Conservation (phyloP, 2,329 filamentous ascomycete genomes). For the Ceratocystis colombiana region DNA sequence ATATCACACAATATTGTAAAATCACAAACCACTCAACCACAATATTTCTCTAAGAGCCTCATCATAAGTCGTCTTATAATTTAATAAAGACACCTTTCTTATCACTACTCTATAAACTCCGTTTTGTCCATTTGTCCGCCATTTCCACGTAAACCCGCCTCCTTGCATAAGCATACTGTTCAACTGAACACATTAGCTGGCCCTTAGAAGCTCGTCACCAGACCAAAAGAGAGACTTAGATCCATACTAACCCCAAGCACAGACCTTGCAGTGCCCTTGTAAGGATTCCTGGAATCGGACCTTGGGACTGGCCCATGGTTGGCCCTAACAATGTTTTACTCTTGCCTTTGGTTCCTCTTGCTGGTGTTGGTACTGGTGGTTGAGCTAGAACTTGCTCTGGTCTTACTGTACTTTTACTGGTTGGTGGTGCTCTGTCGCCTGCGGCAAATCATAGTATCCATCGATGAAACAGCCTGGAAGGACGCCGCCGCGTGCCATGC, state of each 20-base stretch:
- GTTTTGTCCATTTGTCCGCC: too few relatives aligned
- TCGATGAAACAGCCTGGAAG: conserved; percentile 7
- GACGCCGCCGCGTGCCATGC: conserved; percentile 1
- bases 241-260: not conserved
- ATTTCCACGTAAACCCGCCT: too few relatives aligned
- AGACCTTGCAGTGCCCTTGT: not conserved
- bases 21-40: too few relatives aligned
- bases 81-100: too few relatives aligned
- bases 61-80: too few relatives aligned
- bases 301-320: not conserved
- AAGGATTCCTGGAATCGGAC: not conserved
- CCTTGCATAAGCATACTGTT: too few relatives aligned
- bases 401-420: not conserved
- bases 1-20: too few relatives aligned
- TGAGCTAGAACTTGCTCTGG: not conserved
- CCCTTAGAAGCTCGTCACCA: not conserved
- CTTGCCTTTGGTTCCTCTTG: too few relatives aligned
- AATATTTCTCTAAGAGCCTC: too few relatives aligned
- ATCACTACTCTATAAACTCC: too few relatives aligned
- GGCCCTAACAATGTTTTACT: not conserved
- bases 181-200: not conserved
- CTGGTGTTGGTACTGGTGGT: too few relatives aligned
- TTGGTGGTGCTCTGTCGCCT: not conserved
- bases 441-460: not conserved
- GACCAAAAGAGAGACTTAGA: not conserved